Base-by-base conservation (phyloP, 805 yeast species). In the Teunomyces cretensis region DNA sequence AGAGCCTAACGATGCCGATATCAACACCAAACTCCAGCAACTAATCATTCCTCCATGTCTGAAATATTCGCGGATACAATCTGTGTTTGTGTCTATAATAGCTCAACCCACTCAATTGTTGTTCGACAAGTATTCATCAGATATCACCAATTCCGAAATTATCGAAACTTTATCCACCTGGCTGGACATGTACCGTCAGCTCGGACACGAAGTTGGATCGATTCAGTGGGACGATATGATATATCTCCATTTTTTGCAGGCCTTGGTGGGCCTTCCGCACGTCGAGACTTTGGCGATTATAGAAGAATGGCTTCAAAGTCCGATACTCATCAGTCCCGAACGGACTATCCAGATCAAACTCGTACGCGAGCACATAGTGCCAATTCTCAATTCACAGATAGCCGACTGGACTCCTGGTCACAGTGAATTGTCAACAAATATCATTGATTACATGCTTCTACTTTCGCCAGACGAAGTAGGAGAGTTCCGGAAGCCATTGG, bases 181-280 rank as follows among this genome's bases (percentile, higher is more conserved):
- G 62, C 47, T 56, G 9, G 24, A 30, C 9, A 9, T 51, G 7
- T 56, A 49, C 39, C 41, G 51, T 12, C 47, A 46, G 15, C 31
- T 51, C 11, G 47, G 41, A 9, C 26, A 17, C 12, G 16, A 16
- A 9, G 6, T 15, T 17, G 28, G 27, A 15, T 16, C 35, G 33
- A 49, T 42, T 9, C 46, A 45, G 15, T 58, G 59, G 54, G 67
- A 62, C 47, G 53, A 60, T 0, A 28, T 57, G 33, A 17, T 62
- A 1, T 57, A 48, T 36, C 31, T 24, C 13, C 30, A 35, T 33
- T 37, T 51, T 37, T 14, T 36, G 8, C 30, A 31, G 8, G 15
- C 15, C 14, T n/a, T 43, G 5, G 12, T 8, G 5, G n/a, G 9
- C n/a, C 33, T 32, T 8, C 39, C 28, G 13, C 31, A 46, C 22